Percentiles rank a stretch among this genome's conserved stretches.
These are phyloP conservation scores for Glutinoglossum americanum DNA, from an alignment of 495 filamentous ascomycete species.

Conservation along the genomic window DNA sequence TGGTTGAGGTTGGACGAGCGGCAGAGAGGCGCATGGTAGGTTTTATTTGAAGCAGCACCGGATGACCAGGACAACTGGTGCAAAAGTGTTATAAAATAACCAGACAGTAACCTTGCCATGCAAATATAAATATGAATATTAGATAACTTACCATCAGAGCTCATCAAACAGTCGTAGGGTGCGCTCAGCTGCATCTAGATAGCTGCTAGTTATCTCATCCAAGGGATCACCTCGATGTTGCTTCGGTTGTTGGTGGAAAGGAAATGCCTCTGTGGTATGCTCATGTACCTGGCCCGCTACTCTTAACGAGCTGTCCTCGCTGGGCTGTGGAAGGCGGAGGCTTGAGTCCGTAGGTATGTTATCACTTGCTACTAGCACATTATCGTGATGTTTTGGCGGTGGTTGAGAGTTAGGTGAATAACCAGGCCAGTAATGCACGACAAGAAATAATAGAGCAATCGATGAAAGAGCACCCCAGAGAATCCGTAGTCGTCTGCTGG, in stretches of 20 bases:
- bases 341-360: background rate
- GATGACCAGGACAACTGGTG: too few species aligned
- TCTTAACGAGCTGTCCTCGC: background rate
- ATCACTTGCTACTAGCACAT: background rate
- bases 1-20: too few species aligned
- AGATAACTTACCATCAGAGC: background rate
- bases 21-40: too few species aligned
- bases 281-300: background rate
- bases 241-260: background rate
- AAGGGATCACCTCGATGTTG: background rate
- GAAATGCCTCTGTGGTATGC: background rate
- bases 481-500: slow-evolving; percentile 6
- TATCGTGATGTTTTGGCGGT: background rate
- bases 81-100: too few species aligned
- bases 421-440: background rate
- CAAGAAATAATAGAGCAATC: background rate
- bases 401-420: background rate
- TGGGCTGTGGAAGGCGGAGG: background rate
- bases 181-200: background rate
- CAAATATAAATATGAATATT: too few species aligned
- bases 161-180: background rate
- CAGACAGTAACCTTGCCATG: too few species aligned
- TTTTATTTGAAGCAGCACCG: too few species aligned
- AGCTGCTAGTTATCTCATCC: background rate
- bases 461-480: background rate